Evolutionary conservation across 176 grass and related monocot genomes (phyloP).

Genomic region (Bromus sterilis): DNA sequence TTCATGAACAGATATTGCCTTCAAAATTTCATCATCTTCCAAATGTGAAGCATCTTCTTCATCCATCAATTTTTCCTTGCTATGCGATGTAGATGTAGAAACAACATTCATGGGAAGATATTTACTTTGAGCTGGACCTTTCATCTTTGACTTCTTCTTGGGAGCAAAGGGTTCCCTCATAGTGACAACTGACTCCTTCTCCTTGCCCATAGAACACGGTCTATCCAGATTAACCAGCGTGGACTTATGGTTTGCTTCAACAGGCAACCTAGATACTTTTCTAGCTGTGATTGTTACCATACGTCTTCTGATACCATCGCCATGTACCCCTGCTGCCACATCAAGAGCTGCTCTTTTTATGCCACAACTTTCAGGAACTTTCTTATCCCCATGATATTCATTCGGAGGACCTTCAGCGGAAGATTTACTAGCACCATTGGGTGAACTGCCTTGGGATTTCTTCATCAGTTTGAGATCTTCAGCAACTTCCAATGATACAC

Average conservation of each 20-base stretch:
- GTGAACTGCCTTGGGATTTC: neutral
- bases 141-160: slow-evolving; percentile 26
- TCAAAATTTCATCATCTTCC: slow-evolving; percentile 21
- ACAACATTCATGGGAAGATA: neutral
- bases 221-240: neutral
- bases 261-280: neutral
- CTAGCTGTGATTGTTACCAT: neutral
- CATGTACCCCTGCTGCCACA: neutral
- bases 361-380: neutral
- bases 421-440: neutral
- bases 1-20: slow-evolving; percentile 10
- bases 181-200: neutral
- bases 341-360: neutral
- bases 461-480: neutral
- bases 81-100: neutral
- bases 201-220: neutral
- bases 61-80: slow-evolving; percentile 16
- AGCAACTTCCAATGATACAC: neutral
- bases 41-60: slow-evolving; percentile 7
- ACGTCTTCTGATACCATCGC: neutral
- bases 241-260: slow-evolving; percentile 13
- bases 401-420: neutral
- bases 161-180: neutral
- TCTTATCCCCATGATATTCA: neutral
- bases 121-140: neutral